A percentile compares a stretch with the other conserved stretches of the same genome.
Evolutionary conservation across 345 rosid species (phyloP).

Genomic region (Eutrema heterophyllum): DNA sequence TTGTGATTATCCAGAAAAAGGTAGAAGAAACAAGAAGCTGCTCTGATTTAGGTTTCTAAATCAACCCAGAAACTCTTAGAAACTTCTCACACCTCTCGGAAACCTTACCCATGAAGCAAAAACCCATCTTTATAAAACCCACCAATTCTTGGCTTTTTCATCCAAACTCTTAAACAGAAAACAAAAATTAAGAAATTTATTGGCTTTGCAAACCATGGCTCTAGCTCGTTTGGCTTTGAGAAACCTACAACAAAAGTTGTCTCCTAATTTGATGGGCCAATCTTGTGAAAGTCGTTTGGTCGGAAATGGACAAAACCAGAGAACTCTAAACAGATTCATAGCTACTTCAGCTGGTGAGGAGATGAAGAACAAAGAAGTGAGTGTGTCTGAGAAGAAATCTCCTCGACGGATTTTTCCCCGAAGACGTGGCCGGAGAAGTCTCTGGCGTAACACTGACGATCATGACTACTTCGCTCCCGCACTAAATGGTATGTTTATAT

Average conservation of each 20-base stretch:
- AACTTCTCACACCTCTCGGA: constrained; percentile 37
- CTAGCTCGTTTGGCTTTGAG: constrained; percentile 58
- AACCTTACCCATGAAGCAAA: background rate
- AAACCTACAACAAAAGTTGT: constrained; percentile 39
- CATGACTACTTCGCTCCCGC: constrained; percentile 46
- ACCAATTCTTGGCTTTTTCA: background rate
- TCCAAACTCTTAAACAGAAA: background rate
- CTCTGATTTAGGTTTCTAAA: background rate
- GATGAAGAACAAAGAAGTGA: constrained; percentile 38
- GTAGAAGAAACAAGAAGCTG: constrained; percentile 29
- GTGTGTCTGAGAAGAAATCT: constrained; percentile 41
- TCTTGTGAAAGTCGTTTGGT: constrained; percentile 11
- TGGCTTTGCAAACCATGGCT: constrained; percentile 37
- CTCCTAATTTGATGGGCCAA: constrained; percentile 20
- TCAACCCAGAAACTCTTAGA: constrained; percentile 41
- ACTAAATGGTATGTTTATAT: constrained; percentile 39
- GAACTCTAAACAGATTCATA: constrained; percentile 37
- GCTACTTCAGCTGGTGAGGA: constrained; percentile 31
- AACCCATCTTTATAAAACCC: constrained; percentile 8
- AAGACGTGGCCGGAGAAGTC: constrained; percentile 46
- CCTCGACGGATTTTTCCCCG: constrained; percentile 30
- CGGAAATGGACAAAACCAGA: constrained; percentile 25
- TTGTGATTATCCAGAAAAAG: constrained; percentile 21
- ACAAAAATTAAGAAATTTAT: background rate
- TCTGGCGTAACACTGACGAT: constrained; percentile 47